Evolutionary conservation across 2,329 filamentous ascomycete genomes (phyloP), one percentile per base, ranked within the genome.

Genomic region (Exophiala xenobiotica): DNA sequence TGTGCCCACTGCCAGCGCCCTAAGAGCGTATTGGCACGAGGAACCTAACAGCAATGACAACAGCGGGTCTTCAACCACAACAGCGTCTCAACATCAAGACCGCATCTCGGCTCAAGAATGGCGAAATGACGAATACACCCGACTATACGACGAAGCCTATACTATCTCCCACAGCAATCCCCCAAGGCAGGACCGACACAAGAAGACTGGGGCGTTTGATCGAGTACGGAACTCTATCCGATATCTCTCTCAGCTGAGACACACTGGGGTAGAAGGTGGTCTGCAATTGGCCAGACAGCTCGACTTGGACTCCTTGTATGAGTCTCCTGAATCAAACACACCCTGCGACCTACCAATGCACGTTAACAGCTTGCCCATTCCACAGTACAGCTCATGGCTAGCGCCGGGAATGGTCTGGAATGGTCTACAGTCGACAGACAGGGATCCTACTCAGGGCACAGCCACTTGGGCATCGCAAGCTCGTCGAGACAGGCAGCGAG

Each of bases 311-410:
- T 54, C 51, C 3, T 26, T 60, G 12, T 60, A 58, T 38, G 52
- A 52, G 19, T 52, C 38, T 7, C 49, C 55, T 33, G 49, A 53
- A 29, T 42, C 57, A 12, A 46, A 54, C 24, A 49, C 37, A 3
- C 52, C 57, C 6, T 58, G 54, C 24, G 53, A 61, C 23, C 24
- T 62, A 8, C 56, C 60, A 14, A 59, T 62, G 57, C 55, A 54
- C 23, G 41, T 58, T 29, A 55, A 60, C 37, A 55, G 46, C 16
- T 51, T 62, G 14, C 60, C 60, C 12, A 23, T 75, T 1, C 77
- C 74, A 7, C 64, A 80, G 2, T 68, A 74, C 46, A 82, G 76
- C 42, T 85, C 82, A 6, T 86, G 82, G 81, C 68, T 87, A 8
- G 75, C 78, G 45, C 76, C 80, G 4, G 83, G 83, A 16, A 76